These are phyloP conservation scores for Anisodus tanguticus DNA, from an alignment of 257 asterid species.

Conservation along the genomic window DNA sequence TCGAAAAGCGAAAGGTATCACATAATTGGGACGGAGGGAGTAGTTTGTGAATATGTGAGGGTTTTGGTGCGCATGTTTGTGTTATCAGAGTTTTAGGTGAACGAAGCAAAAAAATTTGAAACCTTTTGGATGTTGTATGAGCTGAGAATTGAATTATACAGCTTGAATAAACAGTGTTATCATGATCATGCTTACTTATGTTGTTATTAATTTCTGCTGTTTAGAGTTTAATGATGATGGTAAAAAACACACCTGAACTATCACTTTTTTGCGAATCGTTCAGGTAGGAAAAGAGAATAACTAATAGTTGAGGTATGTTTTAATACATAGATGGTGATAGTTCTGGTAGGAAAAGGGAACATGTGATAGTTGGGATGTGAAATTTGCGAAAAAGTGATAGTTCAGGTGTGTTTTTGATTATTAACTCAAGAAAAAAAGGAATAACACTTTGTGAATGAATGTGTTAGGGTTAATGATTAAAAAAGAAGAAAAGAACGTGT, in stretches of 20 bases:
- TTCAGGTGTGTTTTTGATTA: no score
- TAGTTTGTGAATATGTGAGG: constrained; percentile 19
- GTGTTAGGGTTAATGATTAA: constrained; percentile 6
- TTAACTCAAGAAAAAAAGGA: background rate
- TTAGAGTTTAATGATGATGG: background rate
- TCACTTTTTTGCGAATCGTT: no score
- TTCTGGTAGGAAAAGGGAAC: no score
- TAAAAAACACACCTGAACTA: no score
- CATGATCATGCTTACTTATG: background rate
- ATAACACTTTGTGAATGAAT: background rate
- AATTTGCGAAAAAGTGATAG: no score
- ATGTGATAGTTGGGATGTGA: no score
- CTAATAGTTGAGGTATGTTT: no score
- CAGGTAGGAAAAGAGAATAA: no score
- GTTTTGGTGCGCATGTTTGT: background rate
- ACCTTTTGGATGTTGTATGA: background rate
- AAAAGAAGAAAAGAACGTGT: background rate
- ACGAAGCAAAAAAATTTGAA: background rate
- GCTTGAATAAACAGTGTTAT: background rate
- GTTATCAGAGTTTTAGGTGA: background rate
- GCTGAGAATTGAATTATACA: background rate
- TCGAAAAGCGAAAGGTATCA: no score
- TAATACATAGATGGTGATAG: no score
- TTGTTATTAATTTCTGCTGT: background rate
- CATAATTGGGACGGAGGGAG: no score